A percentile compares a stretch with the other conserved stretches of the same genome.
These are phyloP conservation scores for Rostrohypoxylon terebratum DNA, from an alignment of 495 filamentous ascomycete species.

Conservation along the genomic window DNA sequence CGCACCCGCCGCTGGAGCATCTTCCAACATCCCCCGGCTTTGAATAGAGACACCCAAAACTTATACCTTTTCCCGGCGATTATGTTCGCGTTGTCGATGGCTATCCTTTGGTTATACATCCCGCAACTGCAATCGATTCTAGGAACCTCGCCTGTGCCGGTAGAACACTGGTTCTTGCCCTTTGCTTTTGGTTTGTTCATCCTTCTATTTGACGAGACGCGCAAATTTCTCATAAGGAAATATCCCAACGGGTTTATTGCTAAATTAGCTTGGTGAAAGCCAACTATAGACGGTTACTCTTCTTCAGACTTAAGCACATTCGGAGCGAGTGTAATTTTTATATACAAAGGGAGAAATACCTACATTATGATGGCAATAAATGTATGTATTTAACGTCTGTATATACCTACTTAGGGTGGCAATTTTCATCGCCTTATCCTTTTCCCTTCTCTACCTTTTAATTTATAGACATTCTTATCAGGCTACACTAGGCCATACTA, in stretches of 20 bases:
- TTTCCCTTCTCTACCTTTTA: too few species aligned
- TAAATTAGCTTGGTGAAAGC: slow-evolving; percentile 64
- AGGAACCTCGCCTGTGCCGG: slow-evolving; percentile 67
- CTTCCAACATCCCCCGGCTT: slow-evolving; percentile 71
- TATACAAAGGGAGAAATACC: too few species aligned
- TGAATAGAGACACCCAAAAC: slow-evolving; percentile 69
- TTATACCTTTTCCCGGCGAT: slow-evolving; percentile 73
- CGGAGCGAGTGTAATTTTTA: too few species aligned
- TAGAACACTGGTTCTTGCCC: slow-evolving; percentile 75
- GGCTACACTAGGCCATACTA: too few species aligned
- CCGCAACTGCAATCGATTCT: slow-evolving; percentile 66
- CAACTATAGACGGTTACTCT: too few species aligned
- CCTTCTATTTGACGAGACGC: slow-evolving; percentile 67
- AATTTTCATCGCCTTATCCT: too few species aligned
- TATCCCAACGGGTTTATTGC: slow-evolving; percentile 61
- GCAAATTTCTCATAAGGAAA: slow-evolving; percentile 65
- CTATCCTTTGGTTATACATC: slow-evolving; percentile 72
- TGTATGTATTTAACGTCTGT: too few species aligned
- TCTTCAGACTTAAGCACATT: too few species aligned
- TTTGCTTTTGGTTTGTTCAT: slow-evolving; percentile 71
- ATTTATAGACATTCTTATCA: too few species aligned
- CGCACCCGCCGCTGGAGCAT: slow-evolving; percentile 73
- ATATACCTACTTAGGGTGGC: too few species aligned
- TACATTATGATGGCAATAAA: too few species aligned
- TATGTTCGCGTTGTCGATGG: slow-evolving; percentile 69